A percentile compares a stretch with the other conserved stretches of the same genome.
phyloP scores from a whole-genome alignment of 75 land plant species.

The Picea sitchensis region DNA sequence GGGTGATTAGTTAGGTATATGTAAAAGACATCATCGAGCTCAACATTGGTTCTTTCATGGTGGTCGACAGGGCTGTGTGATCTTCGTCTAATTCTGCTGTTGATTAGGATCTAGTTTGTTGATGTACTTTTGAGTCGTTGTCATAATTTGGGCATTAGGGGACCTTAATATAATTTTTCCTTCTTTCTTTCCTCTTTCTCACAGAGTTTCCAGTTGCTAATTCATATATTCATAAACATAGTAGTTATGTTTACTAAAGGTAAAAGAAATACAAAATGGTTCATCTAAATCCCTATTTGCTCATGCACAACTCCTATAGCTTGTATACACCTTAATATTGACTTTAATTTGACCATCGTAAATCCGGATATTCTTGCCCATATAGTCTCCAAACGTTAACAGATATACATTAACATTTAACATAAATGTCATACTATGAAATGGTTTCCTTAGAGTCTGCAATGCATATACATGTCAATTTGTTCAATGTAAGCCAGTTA shows the following conservation, averaged over 20 bases:
- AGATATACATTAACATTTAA: background rate
- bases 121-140: too few species aligned
- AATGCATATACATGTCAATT: background rate
- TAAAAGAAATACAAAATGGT: background rate
- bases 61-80: too few species aligned
- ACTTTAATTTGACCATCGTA: background rate
- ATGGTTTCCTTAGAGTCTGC: background rate
- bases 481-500: background rate
- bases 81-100: too few species aligned
- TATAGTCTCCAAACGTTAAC: background rate
- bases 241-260: background rate
- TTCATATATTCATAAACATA: background rate
- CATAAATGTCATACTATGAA: background rate
- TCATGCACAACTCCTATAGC: background rate
- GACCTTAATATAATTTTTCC: too few species aligned
- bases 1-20: too few species aligned
- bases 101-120: too few species aligned
- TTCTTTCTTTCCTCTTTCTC: too few species aligned
- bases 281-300: background rate
- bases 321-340: background rate
- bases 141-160: too few species aligned
- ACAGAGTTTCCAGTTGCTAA: too few species aligned
- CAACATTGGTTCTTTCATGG: too few species aligned
- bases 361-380: background rate
- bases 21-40: too few species aligned